phyloP scores from a whole-genome alignment of 345 rosid genomes.

The Populus alba region DNA sequence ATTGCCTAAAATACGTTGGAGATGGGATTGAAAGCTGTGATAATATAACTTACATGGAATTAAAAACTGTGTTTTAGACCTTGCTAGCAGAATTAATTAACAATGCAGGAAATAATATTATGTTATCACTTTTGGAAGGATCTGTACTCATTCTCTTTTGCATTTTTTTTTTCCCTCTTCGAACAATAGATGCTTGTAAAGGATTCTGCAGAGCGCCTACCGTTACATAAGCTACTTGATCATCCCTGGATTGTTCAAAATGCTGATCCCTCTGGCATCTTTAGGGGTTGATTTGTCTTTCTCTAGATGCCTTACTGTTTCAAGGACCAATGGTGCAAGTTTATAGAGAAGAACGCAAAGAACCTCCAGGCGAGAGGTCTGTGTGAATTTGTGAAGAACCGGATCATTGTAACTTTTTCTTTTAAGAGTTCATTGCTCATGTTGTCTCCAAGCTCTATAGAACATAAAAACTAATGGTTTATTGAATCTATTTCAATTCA shows the following conservation, averaged over 20 bases:
- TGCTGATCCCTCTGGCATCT: constrained; percentile 87
- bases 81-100: not conserved
- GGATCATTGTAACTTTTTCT: not conserved
- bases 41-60: not conserved
- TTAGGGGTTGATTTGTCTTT: constrained; percentile 39
- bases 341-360: not conserved
- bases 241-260: constrained; percentile 96
- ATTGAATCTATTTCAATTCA: constrained; percentile 4
- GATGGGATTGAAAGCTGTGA: not conserved
- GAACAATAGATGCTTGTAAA: constrained; percentile 82
- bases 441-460: constrained; percentile 17
- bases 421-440: not conserved
- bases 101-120: not conserved
- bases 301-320: not conserved
- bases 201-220: constrained; percentile 78
- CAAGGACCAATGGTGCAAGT: not conserved
- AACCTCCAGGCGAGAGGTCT: not conserved
- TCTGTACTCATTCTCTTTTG: not conserved
- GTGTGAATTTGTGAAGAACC: not conserved
- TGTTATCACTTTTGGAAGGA: not conserved
- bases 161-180: not conserved
- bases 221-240: constrained; percentile 82
- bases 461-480: constrained; percentile 10
- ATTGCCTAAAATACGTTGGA: no score
- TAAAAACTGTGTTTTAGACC: not conserved